Conservation (phyloP, 2,329 filamentous ascomycete species). For the Ophiostoma tasmaniense region DNA sequence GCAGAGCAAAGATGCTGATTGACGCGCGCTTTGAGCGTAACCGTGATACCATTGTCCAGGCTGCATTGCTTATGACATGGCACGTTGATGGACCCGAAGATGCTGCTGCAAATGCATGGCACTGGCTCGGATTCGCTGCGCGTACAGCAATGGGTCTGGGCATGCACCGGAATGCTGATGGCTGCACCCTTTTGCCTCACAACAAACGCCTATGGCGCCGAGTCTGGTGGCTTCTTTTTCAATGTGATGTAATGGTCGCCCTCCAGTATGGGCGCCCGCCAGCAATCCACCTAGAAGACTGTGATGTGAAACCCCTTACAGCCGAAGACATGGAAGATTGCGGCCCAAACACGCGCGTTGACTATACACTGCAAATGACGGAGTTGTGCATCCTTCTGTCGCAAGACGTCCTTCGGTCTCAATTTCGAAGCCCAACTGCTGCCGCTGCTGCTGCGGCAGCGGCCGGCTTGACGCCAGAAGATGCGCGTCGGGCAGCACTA, state of each 20-base stretch:
- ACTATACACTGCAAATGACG: background rate
- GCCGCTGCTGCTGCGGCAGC: background rate
- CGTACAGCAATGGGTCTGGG: conserved; percentile 12
- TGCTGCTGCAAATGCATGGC: conserved; percentile 11
- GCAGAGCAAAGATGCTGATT: conserved; percentile 11
- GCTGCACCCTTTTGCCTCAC: background rate
- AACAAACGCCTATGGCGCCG: conserved; percentile 15
- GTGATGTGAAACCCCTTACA: background rate
- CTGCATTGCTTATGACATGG: conserved; percentile 11
- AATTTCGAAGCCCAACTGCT: background rate
- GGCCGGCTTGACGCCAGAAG: background rate
- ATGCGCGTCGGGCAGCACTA: background rate
- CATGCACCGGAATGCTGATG: conserved; percentile 12
- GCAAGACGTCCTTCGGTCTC: background rate
- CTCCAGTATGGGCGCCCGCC: conserved; percentile 11
- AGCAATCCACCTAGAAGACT: background rate
- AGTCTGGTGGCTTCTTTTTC: conserved; percentile 14
- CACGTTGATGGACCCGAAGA: conserved; percentile 12
- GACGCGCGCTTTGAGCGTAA: conserved; percentile 11
- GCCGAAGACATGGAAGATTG: background rate
- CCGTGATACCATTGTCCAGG: conserved; percentile 11
- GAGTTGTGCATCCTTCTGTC: background rate
- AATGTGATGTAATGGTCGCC: conserved; percentile 10
- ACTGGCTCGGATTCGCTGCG: conserved; percentile 13
- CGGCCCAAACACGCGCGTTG: background rate